Base-by-base conservation (phyloP, 208 protist species). In the Crithidia mellificae region DNA sequence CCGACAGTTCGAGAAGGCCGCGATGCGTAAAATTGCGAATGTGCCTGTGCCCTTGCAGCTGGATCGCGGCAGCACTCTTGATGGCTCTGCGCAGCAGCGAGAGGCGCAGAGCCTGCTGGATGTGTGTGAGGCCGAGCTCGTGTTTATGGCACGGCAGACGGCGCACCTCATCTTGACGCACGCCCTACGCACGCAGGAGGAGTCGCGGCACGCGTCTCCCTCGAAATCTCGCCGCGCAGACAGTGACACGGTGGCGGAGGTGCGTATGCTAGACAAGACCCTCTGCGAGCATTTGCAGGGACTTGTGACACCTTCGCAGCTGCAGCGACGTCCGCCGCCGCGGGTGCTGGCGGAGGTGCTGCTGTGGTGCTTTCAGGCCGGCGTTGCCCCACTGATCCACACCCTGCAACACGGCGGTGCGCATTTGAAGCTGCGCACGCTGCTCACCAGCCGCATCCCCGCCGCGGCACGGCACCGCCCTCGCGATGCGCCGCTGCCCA, bases 341-440 rank as follows among this genome's bases (percentile, higher is more conserved):
- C 69, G 44, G 5, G 78, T 66, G 14, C 29, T 88, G 36, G 74
- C 61, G 9, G 87, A 84, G 65, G 65, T 83, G 39, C 30, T 88
- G 2, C 72, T 82, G 9, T 52, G 70, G 17, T 68, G 80, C 38
- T 93, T 85, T 61, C 77, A 78, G 55, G 49, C 68, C 19, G 84
- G 83, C 12, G 78, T 81, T 12, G 65, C 66, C 36, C 55, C 68
- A 14, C 30, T 88, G 5, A 55, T 78, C 63, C 55, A 68, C 15
- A 52, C 70, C 12, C 65, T 66, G 25, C 73, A 91, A 51, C 59
- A 61, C 46, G 68, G 41, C 30, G 70, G 73, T 19, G 30, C 68
- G 4, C 86, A 84, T 41, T 49, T 81, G 30, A 74, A 80, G 61
- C 38, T 87, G 52, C 83, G 85, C 52, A 79, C 85, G 9, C 24